A percentile compares a stretch with the other conserved stretches of the same genome.
These are phyloP conservation scores for Aquanectria penicillioides DNA, from an alignment of 2,329 filamentous ascomycete genomes.

Conservation along the genomic window DNA sequence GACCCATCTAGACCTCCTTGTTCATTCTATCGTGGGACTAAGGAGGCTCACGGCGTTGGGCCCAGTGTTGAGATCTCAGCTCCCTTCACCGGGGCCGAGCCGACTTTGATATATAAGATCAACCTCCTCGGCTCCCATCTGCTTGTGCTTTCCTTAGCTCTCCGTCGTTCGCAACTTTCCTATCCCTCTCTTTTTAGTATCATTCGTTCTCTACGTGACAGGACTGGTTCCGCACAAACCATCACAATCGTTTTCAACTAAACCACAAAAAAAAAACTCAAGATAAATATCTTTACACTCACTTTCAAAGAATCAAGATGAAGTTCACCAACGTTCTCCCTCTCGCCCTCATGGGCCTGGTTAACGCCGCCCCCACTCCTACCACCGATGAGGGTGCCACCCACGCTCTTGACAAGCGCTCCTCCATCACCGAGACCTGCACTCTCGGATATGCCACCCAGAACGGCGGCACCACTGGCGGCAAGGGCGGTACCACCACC, in stretches of 20 bases:
- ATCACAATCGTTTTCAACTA: slow-evolving; percentile 5
- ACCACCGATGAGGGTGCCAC: slow-evolving; percentile 40
- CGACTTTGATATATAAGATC: slow-evolving; percentile 35
- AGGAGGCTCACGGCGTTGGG: not conserved
- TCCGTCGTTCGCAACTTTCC: slow-evolving; percentile 25
- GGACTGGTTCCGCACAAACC: slow-evolving; percentile 27
- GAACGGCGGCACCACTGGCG: slow-evolving; percentile 59
- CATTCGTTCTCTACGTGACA: slow-evolving; percentile 32
- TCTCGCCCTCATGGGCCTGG: slow-evolving; percentile 43
- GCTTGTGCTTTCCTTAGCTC: slow-evolving; percentile 3
- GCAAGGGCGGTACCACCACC: slow-evolving; percentile 59
- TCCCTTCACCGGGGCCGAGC: too few species aligned
- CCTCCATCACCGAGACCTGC: slow-evolving; percentile 49
- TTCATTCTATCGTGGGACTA: slow-evolving; percentile 2
- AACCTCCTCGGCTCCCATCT: not conserved
- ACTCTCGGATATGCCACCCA: slow-evolving; percentile 47
- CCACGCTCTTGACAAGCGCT: slow-evolving; percentile 46
- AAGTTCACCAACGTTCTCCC: slow-evolving; percentile 45
- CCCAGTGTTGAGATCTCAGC: not conserved
- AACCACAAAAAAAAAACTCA: too few species aligned
- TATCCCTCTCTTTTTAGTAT: slow-evolving; percentile 15
- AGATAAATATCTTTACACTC: slow-evolving; percentile 1
- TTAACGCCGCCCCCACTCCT: slow-evolving; percentile 44
- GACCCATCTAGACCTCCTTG: slow-evolving; percentile 22
- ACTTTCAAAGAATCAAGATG: slow-evolving; percentile 36